A percentile compares a stretch with the other conserved stretches of the same genome.
phyloP scores from a whole-genome alignment of 306 rosid genomes.

The Dryas alaskensis region DNA sequence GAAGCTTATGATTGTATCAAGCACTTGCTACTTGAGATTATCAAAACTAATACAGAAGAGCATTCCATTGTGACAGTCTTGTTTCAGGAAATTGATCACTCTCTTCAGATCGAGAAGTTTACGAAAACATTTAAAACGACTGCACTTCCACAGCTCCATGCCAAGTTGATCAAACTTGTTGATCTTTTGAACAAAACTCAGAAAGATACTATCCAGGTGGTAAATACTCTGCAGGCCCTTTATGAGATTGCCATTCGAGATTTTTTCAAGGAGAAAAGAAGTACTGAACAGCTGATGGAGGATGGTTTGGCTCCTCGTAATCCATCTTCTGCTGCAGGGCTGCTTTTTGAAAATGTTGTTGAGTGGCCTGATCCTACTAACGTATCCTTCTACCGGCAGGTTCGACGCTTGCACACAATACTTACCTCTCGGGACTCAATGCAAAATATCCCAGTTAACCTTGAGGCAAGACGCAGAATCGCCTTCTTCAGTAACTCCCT shows the following conservation, averaged over 20 bases:
- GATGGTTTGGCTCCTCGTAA: slow-evolving; percentile 77
- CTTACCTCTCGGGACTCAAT: slow-evolving; percentile 86
- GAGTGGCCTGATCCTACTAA: slow-evolving; percentile 57
- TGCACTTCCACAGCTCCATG: slow-evolving; percentile 75
- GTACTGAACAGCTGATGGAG: slow-evolving; percentile 54
- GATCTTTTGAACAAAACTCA: slow-evolving; percentile 60
- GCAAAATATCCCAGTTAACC: slow-evolving; percentile 83
- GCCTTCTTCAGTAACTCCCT: slow-evolving; percentile 94
- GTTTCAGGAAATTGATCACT: slow-evolving; percentile 86
- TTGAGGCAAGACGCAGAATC: slow-evolving; percentile 95
- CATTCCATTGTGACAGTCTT: slow-evolving; percentile 79
- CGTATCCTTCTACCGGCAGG: slow-evolving; percentile 77
- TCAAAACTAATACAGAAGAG: slow-evolving; percentile 66
- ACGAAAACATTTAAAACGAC: slow-evolving; percentile 70
- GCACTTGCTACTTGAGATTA: slow-evolving; percentile 64
- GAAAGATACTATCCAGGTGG: slow-evolving; percentile 61
- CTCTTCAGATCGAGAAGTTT: slow-evolving; percentile 72
- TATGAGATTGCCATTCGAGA: slow-evolving; percentile 80
- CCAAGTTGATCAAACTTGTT: slow-evolving; percentile 69
- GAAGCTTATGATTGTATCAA: slow-evolving; percentile 82
- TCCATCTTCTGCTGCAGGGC: slow-evolving; percentile 49
- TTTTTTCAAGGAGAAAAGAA: slow-evolving; percentile 74
- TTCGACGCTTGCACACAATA: slow-evolving; percentile 81
- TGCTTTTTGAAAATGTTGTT: slow-evolving; percentile 72
- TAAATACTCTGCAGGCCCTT: slow-evolving; percentile 84